Evolutionary conservation across 176 grass and related monocot species (phyloP), one percentile per base, ranked within the genome.

Genomic region (Musa acuminata): DNA sequence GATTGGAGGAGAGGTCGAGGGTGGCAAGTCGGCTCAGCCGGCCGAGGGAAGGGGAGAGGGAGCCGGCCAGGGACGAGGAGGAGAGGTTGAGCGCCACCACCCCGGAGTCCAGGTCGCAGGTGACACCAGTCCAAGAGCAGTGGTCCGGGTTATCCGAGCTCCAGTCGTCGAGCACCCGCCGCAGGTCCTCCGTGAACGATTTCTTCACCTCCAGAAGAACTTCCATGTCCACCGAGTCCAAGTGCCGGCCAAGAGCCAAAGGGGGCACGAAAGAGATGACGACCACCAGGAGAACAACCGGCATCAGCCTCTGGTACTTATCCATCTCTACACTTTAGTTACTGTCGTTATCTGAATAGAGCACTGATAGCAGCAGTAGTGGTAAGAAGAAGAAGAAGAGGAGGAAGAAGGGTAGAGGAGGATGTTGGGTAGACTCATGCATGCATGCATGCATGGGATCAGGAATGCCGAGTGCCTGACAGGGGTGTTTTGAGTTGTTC

Each of bases 1-100:
- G 27, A 83, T 96, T 96, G 29, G 79, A 72, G 22, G 93, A 96
- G 53, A 96, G 87, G 82, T 96, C 93, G 78, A 96, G 58, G 79
- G 57, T 49, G 57, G 79, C 63, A 29, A 96, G 81, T 53, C 72
- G 57, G 59, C 72, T 79, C 52, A 96, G 83, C 49, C 80, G 57
- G 52, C 87, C 77, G 27, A 92, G 71, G 66, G 81, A 76, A 51
- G 79, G 58, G 2, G 89, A 82, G 21, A 96, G 75, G 0, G 65
- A 60, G 8, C 93, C 89, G 19, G 81, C 52, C 0, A 96, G 81
- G 27, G 79, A 82, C 14, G 85, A 73, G 22, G 83, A 69, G 14
- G 93, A 92, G n/a, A 96, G 87, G 87, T 96, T 96, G 43, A 96
- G 83, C 16, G 63, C 87, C 3, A 81, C 71, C 16, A 92, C 87